These are phyloP conservation scores for Cornus kousa DNA, from an alignment of 148 eudicot genomes.

Conservation along the genomic window DNA sequence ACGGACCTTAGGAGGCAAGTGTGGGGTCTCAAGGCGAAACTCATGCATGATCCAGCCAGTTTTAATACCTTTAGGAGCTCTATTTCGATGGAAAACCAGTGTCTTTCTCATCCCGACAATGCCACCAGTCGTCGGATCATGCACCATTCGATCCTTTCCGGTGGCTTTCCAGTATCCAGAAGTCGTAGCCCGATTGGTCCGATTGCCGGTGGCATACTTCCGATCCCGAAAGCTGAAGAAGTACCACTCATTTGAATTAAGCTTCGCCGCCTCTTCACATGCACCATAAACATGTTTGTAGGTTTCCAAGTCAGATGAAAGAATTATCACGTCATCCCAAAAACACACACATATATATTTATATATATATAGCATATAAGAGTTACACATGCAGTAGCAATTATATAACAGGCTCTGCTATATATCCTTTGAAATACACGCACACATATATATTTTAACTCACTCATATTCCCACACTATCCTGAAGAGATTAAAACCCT, in stretches of 20 bases:
- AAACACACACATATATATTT: too few species aligned
- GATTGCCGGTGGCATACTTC: slow-evolving; percentile 77
- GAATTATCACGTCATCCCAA: background rate
- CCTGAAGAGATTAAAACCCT: too few species aligned
- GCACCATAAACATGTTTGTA: background rate
- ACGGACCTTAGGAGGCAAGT: slow-evolving; percentile 82
- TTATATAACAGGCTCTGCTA: too few species aligned
- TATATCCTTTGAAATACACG: too few species aligned
- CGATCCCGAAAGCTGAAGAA: slow-evolving; percentile 96
- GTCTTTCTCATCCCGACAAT: slow-evolving; percentile 92
- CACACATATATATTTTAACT: too few species aligned
- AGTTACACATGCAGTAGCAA: too few species aligned
- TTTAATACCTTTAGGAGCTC: slow-evolving; percentile 92
- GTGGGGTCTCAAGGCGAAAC: slow-evolving; percentile 82
- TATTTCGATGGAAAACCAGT: slow-evolving; percentile 67
- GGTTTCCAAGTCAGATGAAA: background rate
- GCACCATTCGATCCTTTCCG: slow-evolving; percentile 73
- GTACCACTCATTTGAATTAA: slow-evolving; percentile 87
- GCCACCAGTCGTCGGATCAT: slow-evolving; percentile 47
- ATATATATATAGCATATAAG: too few species aligned
- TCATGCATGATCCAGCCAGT: slow-evolving; percentile 99
- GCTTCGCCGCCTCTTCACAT: slow-evolving; percentile 80
- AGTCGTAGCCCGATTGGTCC: slow-evolving; percentile 82
- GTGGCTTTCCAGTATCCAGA: slow-evolving; percentile 97
- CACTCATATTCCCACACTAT: too few species aligned